phyloP scores from a whole-genome alignment of 2,329 filamentous ascomycete genomes.

The Botrytis medusae region DNA sequence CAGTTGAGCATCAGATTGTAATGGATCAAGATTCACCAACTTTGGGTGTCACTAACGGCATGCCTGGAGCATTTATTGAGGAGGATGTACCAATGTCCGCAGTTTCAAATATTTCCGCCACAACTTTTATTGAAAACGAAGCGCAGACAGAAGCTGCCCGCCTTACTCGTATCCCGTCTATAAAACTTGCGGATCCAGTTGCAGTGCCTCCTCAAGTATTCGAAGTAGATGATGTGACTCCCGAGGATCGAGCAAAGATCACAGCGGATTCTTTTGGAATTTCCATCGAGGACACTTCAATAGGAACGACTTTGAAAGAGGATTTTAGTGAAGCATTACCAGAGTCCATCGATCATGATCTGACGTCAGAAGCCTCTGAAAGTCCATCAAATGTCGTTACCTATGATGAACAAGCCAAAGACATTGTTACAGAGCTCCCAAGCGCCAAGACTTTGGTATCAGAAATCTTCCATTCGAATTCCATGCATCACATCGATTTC shows the following conservation, averaged over 20 bases:
- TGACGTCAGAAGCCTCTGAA: slow-evolving; percentile 23
- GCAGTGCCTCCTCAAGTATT: not conserved
- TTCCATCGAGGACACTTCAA: slow-evolving; percentile 27
- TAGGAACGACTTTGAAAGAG: slow-evolving; percentile 31
- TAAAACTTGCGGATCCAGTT: not conserved
- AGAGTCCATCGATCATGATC: slow-evolving; percentile 18
- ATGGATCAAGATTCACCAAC: slow-evolving; percentile 59
- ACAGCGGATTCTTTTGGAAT: slow-evolving; percentile 33
- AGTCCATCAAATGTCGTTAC: not conserved
- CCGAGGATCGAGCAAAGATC: not conserved
- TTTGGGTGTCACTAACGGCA: slow-evolving; percentile 52
- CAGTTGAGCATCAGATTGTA: slow-evolving; percentile 15
- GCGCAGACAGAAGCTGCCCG: slow-evolving; percentile 57
- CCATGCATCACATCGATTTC: not conserved
- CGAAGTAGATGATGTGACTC: slow-evolving; percentile 1
- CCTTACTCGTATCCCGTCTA: slow-evolving; percentile 28
- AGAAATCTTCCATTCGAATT: not conserved
- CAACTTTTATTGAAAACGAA: slow-evolving; percentile 73
- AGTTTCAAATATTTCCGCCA: slow-evolving; percentile 57
- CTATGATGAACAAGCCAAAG: not conserved
- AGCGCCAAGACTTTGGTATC: not conserved
- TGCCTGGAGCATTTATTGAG: slow-evolving; percentile 60
- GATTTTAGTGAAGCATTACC: slow-evolving; percentile 12
- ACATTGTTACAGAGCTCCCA: not conserved
- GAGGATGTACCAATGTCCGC: slow-evolving; percentile 58